Percentiles rank a stretch among this genome's conserved stretches.
Evolutionary conservation across 163 green algal species (phyloP).

Genomic region (Smithsoniella earleae): DNA sequence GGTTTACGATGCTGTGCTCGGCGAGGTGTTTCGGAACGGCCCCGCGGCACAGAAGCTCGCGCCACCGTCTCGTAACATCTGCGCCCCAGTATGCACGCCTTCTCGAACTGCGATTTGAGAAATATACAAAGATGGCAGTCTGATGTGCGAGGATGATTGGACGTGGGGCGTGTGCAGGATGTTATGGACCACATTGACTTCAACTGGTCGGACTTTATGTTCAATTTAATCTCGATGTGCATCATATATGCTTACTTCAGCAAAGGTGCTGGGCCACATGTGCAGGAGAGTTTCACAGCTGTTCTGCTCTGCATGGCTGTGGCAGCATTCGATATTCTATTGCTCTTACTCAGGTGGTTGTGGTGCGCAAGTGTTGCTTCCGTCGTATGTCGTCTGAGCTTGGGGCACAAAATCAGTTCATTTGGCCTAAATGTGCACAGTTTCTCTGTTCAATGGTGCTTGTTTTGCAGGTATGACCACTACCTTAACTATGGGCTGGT

Average conservation of each 20-base stretch:
- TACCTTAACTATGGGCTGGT: constrained; percentile 40
- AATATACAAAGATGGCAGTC: too few species aligned
- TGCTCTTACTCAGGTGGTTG: constrained; percentile 50
- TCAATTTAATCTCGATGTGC: constrained; percentile 57
- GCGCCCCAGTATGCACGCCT: too few species aligned
- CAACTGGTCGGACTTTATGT: constrained; percentile 55
- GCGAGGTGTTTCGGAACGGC: too few species aligned
- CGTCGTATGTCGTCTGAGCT: neutral
- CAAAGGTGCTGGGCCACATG: constrained; percentile 41
- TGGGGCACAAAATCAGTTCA: constrained; percentile 4
- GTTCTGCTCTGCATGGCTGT: constrained; percentile 53
- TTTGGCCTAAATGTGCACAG: constrained; percentile 18
- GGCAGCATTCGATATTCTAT: constrained; percentile 50
- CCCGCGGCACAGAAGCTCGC: too few species aligned
- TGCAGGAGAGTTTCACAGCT: constrained; percentile 43
- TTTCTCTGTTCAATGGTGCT: constrained; percentile 9
- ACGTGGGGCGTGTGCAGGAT: constrained; percentile 32
- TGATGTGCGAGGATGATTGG: too few species aligned
- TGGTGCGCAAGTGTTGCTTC: constrained; percentile 40
- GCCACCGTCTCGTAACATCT: too few species aligned
- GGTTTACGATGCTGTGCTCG: too few species aligned
- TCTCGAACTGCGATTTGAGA: too few species aligned
- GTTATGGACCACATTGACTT: constrained; percentile 34
- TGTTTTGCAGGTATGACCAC: constrained; percentile 35
- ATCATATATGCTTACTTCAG: constrained; percentile 59